These are phyloP conservation scores for Phytophthora nicotianae DNA, from an alignment of 352 stramenopile species.

Conservation along the genomic window DNA sequence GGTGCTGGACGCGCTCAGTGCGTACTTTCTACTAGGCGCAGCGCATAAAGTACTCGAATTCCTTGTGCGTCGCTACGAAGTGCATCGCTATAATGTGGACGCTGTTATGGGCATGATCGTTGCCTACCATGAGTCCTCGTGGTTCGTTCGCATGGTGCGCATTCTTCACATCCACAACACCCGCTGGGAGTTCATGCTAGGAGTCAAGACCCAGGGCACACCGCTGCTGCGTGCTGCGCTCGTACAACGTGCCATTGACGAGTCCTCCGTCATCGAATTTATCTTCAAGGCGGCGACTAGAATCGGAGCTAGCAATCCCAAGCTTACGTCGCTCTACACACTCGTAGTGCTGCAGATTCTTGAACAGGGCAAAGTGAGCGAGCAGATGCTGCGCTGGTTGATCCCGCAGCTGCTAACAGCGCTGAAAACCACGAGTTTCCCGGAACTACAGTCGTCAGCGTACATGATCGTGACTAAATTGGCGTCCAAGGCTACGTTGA, in stretches of 20 bases:
- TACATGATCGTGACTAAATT: slow-evolving; percentile 90
- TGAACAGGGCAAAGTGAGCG: slow-evolving; percentile 64
- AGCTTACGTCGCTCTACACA: slow-evolving; percentile 88
- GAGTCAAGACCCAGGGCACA: slow-evolving; percentile 71
- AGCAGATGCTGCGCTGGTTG: slow-evolving; percentile 79
- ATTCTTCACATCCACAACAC: slow-evolving; percentile 83
- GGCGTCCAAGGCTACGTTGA: slow-evolving; percentile 77
- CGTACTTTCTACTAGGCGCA: slow-evolving; percentile 78
- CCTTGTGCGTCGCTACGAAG: slow-evolving; percentile 86
- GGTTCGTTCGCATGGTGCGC: slow-evolving; percentile 87
- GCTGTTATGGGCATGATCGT: slow-evolving; percentile 81
- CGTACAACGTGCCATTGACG: slow-evolving; percentile 75
- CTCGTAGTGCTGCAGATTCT: slow-evolving; percentile 82
- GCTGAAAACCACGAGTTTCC: slow-evolving; percentile 68
- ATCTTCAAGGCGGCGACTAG: slow-evolving; percentile 65
- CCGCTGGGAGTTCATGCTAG: slow-evolving; percentile 84
- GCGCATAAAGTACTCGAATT: slow-evolving; percentile 91
- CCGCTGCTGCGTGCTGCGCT: slow-evolving; percentile 72
- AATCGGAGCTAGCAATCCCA: slow-evolving; percentile 68
- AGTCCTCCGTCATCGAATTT: slow-evolving; percentile 80
- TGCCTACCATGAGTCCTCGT: slow-evolving; percentile 85
- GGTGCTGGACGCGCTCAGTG: slow-evolving; percentile 84
- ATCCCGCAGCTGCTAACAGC: slow-evolving; percentile 75
- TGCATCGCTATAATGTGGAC: slow-evolving; percentile 89
- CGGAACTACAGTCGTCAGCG: slow-evolving; percentile 79